These are phyloP conservation scores for Spencermartinsiella europaea DNA, from an alignment of 805 yeast genomes.

Conservation along the genomic window DNA sequence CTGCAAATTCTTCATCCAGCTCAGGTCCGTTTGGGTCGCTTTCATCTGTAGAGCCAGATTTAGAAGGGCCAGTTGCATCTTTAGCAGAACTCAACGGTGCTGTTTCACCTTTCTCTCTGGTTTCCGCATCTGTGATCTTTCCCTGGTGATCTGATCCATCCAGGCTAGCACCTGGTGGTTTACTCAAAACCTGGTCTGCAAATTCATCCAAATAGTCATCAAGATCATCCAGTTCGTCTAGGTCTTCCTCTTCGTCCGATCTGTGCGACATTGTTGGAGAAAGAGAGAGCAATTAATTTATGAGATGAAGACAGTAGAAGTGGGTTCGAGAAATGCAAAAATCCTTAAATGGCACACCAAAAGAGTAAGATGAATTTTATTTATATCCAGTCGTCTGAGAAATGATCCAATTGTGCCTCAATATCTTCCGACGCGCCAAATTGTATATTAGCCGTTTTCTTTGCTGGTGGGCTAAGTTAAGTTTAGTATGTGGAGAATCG, in stretches of 20 bases:
- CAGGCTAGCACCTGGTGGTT: conserved; percentile 46
- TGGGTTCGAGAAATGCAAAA: too few relatives aligned
- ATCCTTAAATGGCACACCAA: too few relatives aligned
- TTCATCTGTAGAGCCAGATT: conserved; percentile 16
- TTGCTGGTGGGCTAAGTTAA: too few relatives aligned
- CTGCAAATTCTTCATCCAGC: conserved; percentile 35
- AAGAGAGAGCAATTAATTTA: too few relatives aligned
- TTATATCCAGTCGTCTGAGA: too few relatives aligned
- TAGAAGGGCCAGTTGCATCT: neutral
- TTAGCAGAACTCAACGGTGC: neutral
- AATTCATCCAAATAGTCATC: conserved; percentile 72
- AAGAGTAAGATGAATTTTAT: too few relatives aligned
- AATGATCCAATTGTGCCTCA: too few relatives aligned
- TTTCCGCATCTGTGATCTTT: neutral
- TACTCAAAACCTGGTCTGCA: conserved; percentile 60
- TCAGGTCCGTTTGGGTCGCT: conserved; percentile 28
- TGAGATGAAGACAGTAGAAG: too few relatives aligned
- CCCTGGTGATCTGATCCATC: neutral
- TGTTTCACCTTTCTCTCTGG: neutral
- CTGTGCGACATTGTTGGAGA: conserved; percentile 2
- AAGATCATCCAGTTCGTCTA: conserved; percentile 28
- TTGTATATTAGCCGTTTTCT: too few relatives aligned
- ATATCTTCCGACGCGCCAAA: too few relatives aligned
- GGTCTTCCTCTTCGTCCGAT: conserved; percentile 9
- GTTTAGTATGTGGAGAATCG: too few relatives aligned